Conservation (phyloP, 129 eudicot species). For the Solidago caesia region DNA sequence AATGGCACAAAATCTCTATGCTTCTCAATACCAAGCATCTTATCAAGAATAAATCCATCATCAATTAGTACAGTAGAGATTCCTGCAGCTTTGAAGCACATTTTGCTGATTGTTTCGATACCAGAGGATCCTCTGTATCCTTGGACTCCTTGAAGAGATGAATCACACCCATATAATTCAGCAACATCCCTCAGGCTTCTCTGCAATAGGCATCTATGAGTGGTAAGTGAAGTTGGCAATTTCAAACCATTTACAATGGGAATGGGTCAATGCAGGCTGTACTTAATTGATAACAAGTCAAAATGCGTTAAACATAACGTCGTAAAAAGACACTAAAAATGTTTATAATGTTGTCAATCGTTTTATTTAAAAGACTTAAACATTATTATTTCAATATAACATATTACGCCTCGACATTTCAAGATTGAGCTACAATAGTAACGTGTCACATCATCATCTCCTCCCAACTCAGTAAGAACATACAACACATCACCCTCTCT, state of each 20-base stretch:
- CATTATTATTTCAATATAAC: too few species aligned
- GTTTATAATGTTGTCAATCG: background rate
- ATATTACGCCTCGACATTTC: too few species aligned
- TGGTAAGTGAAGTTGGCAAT: background rate
- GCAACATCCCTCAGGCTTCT: constrained; percentile 86
- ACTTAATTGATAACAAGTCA: background rate
- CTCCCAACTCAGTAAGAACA: too few species aligned
- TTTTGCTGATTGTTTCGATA: constrained; percentile 50
- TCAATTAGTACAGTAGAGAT: constrained; percentile 71
- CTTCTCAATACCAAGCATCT: constrained; percentile 54
- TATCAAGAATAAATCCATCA: constrained; percentile 81
- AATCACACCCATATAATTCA: constrained; percentile 63
- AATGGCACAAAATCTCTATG: constrained; percentile 57
- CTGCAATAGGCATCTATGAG: constrained; percentile 40
- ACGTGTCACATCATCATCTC: too few species aligned
- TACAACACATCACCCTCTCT: too few species aligned
- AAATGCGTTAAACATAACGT: background rate
- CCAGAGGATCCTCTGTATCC: constrained; percentile 55
- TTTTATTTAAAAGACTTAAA: too few species aligned
- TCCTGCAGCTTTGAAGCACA: constrained; percentile 82
- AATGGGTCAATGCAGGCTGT: background rate
- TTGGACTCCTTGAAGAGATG: constrained; percentile 69
- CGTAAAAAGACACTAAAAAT: too few species aligned
- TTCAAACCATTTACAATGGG: background rate
- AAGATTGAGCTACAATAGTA: too few species aligned